Base-by-base conservation (phyloP, 2,329 filamentous ascomycete species). In the Botryotinia narcissicola region DNA sequence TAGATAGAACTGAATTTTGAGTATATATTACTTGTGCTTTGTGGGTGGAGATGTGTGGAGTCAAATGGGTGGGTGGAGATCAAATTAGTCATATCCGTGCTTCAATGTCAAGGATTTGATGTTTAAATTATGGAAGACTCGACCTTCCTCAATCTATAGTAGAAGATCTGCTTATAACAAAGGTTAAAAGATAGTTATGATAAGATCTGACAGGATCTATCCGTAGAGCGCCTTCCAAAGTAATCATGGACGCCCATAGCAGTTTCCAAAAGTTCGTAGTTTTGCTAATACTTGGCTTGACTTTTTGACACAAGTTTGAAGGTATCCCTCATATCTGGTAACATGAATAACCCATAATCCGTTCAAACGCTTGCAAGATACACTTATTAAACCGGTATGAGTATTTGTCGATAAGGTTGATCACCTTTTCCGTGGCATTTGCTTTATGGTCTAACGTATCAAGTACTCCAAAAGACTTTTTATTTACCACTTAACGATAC, bases 1-100 rank as follows among this genome's bases (percentile, higher is more conserved):
- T 0, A 1, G 10, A 0, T 0, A 1, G 0, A 0, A 0, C 0
- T 1, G 7, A 1, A 16, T 4, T 32, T 42, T 57, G 9, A 32
- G 2, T 32, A 69, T 25, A 44, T 42, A 42, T 25, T 25, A 18
- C 6, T 42, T 42, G 18, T 3, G 2, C 1, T 29, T 16, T 3
- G 29, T 22, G 3, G 37, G 66, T 57, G 35, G 37, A n/a, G 35
- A 29, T 5, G 20, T 57, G 48, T 69, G 51, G 48, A 69, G 48
- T 57, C 25, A 69, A 29, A n/a, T 54, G 46, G 18, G 48, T 57
- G 25, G 6, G 66, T 59, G 48, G 37, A 37, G 20, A 44, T 51
- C 18, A 22, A 29, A 57, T 68, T 57, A 57, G 35, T 57, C 35
- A 32, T 40, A 32, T 16, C 37, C 48, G 20, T 69, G 66, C 37